Conservation (phyloP, 768 basidiomycete species). For the Dendrothele bispora region DNA sequence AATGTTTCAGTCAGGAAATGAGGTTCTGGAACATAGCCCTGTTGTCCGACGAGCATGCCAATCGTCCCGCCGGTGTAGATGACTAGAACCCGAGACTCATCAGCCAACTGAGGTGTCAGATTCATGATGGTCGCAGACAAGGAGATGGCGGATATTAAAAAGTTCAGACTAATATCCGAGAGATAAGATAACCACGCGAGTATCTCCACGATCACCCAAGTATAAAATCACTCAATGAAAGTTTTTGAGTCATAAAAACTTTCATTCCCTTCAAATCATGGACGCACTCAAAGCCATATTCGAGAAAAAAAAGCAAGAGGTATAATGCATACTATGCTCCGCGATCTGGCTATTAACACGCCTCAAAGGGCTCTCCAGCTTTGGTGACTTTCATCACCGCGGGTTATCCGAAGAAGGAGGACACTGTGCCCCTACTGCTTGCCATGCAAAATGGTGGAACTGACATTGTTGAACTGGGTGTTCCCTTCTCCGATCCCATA, state of each 20-base stretch:
- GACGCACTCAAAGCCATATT: constrained; percentile 73
- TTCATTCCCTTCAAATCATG: constrained; percentile 42
- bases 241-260: constrained; percentile 13
- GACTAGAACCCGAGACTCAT: constrained; percentile 81
- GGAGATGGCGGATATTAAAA: too few relatives aligned
- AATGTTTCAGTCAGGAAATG: constrained; percentile 86
- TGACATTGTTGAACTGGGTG: constrained; percentile 93
- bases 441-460: constrained; percentile 93
- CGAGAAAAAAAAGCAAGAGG: constrained; percentile 60
- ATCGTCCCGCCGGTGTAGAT: constrained; percentile 93
- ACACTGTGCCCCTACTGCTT: constrained; percentile 85
- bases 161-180: too few relatives aligned
- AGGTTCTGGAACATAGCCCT: constrained; percentile 81
- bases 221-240: not conserved
- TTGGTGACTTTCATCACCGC: constrained; percentile 93
- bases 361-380: constrained; percentile 52
- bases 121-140: constrained; percentile 49
- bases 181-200: constrained; percentile 1
- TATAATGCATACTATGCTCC: constrained; percentile 15
- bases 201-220: not conserved
- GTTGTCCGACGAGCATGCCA: constrained; percentile 78
- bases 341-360: not conserved
- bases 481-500: constrained; percentile 95
- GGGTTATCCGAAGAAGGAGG: constrained; percentile 77
- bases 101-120: constrained; percentile 40